A percentile compares a stretch with the other conserved stretches of the same genome.
phyloP scores from a whole-genome alignment of 2,329 filamentous ascomycete species.

The Cryphonectria parasitica region DNA sequence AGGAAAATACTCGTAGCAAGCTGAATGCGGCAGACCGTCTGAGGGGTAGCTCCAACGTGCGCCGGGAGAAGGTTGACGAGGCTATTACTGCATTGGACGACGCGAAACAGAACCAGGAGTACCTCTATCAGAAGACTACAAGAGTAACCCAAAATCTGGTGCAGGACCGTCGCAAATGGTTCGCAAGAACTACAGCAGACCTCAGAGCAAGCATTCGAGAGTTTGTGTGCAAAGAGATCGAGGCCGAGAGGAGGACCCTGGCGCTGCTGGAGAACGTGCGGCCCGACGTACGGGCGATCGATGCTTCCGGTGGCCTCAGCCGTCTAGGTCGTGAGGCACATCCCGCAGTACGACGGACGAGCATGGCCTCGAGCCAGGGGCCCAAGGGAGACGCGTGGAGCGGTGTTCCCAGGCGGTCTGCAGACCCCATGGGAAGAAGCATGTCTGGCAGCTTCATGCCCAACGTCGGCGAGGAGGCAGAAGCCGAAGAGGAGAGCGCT shows the following conservation, averaged over 20 bases:
- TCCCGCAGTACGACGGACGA: constrained; percentile 73
- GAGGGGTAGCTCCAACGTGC: constrained; percentile 83
- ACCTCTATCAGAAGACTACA: constrained; percentile 82
- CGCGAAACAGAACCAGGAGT: constrained; percentile 78
- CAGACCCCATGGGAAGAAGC: constrained; percentile 75
- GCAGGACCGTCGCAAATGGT: constrained; percentile 89
- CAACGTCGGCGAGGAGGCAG: constrained; percentile 66
- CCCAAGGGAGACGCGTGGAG: constrained; percentile 99
- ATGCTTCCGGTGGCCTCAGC: constrained; percentile 86
- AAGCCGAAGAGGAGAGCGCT: constrained; percentile 48
- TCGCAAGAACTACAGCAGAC: constrained; percentile 82
- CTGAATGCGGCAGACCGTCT: constrained; percentile 85
- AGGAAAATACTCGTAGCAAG: constrained; percentile 81
- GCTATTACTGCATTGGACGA: constrained; percentile 91
- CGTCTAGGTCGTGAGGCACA: constrained; percentile 88
- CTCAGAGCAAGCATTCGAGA: constrained; percentile 83
- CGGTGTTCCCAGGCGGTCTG: constrained; percentile 79
- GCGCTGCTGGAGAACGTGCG: constrained; percentile 92
- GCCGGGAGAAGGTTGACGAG: constrained; percentile 95
- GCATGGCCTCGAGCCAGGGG: constrained; percentile 85
- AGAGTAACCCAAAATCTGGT: constrained; percentile 88
- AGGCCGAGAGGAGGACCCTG: constrained; percentile 88
- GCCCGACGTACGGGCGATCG: constrained; percentile 90
- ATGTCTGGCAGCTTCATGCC: constrained; percentile 73
- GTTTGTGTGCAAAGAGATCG: constrained; percentile 92